Percentiles rank a stretch among this genome's conserved stretches.
Conservation (phyloP, 129 eudicot species). For the Flaveria sonorensis region DNA sequence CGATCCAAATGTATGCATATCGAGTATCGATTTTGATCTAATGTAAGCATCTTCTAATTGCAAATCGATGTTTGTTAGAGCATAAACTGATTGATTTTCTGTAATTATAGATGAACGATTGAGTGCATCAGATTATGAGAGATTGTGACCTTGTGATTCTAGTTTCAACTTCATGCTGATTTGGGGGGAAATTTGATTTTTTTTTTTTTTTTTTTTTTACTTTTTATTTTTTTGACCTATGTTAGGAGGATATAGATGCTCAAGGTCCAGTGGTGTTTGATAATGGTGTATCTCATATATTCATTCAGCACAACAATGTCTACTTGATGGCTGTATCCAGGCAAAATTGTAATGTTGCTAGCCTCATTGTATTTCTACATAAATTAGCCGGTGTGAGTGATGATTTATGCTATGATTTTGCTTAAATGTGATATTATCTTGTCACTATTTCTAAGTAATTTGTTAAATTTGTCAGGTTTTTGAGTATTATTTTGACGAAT, state of each 20-base stretch:
- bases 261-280: slow-evolving; percentile 78
- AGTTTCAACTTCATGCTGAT: slow-evolving; percentile 8
- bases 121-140: background rate
- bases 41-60: no score
- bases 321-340: slow-evolving; percentile 78
- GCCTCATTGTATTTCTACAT: slow-evolving; percentile 76
- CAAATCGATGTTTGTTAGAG: no score
- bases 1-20: no score
- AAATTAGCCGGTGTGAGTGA: slow-evolving; percentile 60
- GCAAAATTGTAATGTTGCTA: slow-evolving; percentile 84
- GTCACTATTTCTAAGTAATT: background rate
- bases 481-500: slow-evolving; percentile 74
- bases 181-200: background rate
- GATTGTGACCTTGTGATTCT: background rate
- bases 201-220: background rate
- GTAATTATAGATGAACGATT: no score
- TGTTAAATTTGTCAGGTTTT: slow-evolving; percentile 51
- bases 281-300: slow-evolving; percentile 76
- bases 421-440: background rate
- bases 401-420: slow-evolving; percentile 4
- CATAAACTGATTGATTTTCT: no score
- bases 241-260: slow-evolving; percentile 62
- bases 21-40: no score
- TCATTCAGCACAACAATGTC: slow-evolving; percentile 81
- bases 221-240: background rate